Base-by-base conservation (phyloP, 495 filamentous ascomycete species). In the Halenospora varia region DNA sequence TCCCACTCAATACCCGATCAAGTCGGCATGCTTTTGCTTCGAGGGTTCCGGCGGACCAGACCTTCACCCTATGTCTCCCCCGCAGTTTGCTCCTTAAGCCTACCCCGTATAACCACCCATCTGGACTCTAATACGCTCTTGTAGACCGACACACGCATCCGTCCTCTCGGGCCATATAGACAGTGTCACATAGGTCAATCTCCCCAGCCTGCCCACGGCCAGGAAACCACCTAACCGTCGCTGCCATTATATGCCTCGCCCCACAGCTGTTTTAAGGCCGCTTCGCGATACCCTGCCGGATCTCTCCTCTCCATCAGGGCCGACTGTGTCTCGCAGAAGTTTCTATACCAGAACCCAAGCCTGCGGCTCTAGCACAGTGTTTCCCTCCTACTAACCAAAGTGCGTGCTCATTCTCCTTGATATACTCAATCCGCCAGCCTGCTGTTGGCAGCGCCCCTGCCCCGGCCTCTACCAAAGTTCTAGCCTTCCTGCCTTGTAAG, bases 281-380 rank as follows among this genome's bases (percentile, higher is more conserved):
- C 24, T 56, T 47, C 42, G 24, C 41, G 44, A 3, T 55, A 46
- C 39, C 35, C 10, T 55, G 41, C 51, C 52, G 10, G 39, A 49
- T 49, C 41, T 56, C 53, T 49, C 53, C 24, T 56, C 52, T 10
- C 52, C 35, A 49, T n/a, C 41, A 56, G 25, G 53, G 53, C 53
- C 53, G 53, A 48, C 53, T 44, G 19, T 24, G 53, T 56, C 53
- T 56, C 41, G 53, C 53, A 56, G 53, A 44, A 49, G 53, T 56
- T 56, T 10, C 25, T 23, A 48, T 2, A 2, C 10, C 49, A 49
- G n/a, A 56, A 18, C 53, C 53, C 53, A 49, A 56, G 53, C 41
- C 53, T 49, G 53, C 42, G 22, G 49, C 23, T 24, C n/a, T 25
- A 55, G 13, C 3, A 35, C 24, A 44, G 11, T 39, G 53, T 48